Evolutionary conservation across 1,284 basidiomycete genomes (phyloP), one percentile per base, ranked within the genome.

Genomic region (Vanrija humicola): DNA sequence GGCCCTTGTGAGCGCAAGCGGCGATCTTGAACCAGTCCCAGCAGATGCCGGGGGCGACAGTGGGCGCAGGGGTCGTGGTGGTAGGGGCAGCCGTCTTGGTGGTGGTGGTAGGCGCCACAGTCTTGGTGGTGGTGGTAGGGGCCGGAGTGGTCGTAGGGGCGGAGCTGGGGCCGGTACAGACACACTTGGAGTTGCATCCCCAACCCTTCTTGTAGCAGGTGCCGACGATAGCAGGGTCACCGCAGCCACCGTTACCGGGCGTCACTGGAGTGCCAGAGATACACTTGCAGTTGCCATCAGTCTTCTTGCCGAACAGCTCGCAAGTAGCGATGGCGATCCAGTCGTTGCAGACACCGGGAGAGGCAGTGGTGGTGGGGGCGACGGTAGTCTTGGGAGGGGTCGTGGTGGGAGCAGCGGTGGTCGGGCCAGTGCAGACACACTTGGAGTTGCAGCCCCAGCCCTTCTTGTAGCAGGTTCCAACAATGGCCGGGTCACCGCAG

Each of bases 101-200:
- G 34, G 12, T 34, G 34, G 34, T 14, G 9, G 34, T 34, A 12
- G 34, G 34, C 3, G 21, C 21, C 2, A 23, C 21, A 5, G 39
- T 34, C 34, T 34, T 34, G 10, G 12, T 12, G 34, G 12, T 34
- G 7, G 34, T 34, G 12, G 14, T 18, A 23, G 23, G 6, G 5
- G 48, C 29, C 15, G 49, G 18, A 5, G 9, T n/a, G n/a, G 48
- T 14, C 2, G 47, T 23, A 23, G 21, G 21, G 3, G 21, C 21
- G 21, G 21, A 7, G 28, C 28, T 7, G 28, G 28, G 21, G 12
- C 10, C 9, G 34, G 34, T 47, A 39, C 54, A 56, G 15, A 34
- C 40, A n/a, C 55, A 52, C 52, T 54, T 47, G 29, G 47, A 34
- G 48, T 54, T 43, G 52, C 45, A 49, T 15, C 48, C 48, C n/a